phyloP scores from a whole-genome alignment of 306 rosid species.

The Cercis canadensis region DNA sequence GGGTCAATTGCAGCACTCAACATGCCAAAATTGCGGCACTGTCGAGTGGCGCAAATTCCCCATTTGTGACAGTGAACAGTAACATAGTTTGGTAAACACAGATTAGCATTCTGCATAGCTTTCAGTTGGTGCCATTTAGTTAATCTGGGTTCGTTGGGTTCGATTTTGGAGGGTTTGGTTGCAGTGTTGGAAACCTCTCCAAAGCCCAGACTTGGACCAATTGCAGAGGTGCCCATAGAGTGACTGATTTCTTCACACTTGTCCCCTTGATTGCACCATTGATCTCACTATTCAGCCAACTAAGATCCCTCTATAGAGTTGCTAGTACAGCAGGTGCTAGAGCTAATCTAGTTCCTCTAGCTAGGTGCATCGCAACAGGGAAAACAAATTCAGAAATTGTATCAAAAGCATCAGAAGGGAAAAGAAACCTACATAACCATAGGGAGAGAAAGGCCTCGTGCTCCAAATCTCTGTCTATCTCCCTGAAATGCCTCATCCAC shows the following conservation, averaged over 20 bases:
- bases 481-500: conserved; percentile 59
- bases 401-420: conserved; percentile 5
- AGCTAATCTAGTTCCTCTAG: conserved; percentile 58
- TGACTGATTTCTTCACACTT: no score
- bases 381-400: conserved; percentile 23
- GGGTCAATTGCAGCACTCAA: no score
- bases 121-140: conserved; percentile 46
- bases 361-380: conserved; percentile 50
- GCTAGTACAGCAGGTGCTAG: conserved; percentile 65
- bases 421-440: conserved; percentile 66
- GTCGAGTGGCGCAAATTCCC: no score
- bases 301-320: conserved; percentile 46
- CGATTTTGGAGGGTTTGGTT: not conserved
- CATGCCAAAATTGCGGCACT: no score
- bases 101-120: not conserved
- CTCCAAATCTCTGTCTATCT: conserved; percentile 41
- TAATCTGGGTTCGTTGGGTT: conserved; percentile 28
- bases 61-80: no score
- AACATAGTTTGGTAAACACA: no score
- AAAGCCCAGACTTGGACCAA: conserved; percentile 60
- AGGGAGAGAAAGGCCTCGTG: conserved; percentile 52
- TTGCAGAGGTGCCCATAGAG: conserved; percentile 50
- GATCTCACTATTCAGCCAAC: conserved; percentile 4
- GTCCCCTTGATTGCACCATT: no score
- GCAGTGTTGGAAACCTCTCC: conserved; percentile 54